Percentiles rank a stretch among this genome's conserved stretches.
These are phyloP conservation scores for Halophytophthora polymorphica DNA, from an alignment of 352 stramenopile genomes.

Conservation along the genomic window DNA sequence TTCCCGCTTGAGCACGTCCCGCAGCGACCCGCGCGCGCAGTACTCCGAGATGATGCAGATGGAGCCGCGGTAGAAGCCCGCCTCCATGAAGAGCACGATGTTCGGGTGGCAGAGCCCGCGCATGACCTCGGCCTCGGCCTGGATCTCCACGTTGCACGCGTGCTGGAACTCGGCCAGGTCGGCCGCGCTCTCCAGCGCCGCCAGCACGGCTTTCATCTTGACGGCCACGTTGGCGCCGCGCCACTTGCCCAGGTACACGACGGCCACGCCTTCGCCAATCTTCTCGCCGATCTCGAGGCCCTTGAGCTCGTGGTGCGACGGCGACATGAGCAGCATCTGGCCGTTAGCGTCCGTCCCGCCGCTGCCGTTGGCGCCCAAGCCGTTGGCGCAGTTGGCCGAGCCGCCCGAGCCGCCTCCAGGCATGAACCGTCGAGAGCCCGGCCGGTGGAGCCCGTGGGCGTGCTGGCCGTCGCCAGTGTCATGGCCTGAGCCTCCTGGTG, in stretches of 20 bases:
- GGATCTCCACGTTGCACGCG: constrained; percentile 83
- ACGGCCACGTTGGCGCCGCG: constrained; percentile 93
- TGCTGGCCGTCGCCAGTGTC: constrained; percentile 26
- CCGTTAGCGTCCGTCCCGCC: constrained; percentile 18
- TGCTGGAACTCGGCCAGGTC: constrained; percentile 74
- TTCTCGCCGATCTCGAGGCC: constrained; percentile 80
- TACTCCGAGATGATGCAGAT: constrained; percentile 97
- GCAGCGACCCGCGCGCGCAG: constrained; percentile 92
- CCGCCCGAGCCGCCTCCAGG: constrained; percentile 7
- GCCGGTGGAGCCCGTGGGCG: constrained; percentile 14
- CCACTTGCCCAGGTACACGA: constrained; percentile 96
- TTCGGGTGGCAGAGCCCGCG: constrained; percentile 79
- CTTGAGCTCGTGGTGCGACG: constrained; percentile 69
- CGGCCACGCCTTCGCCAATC: constrained; percentile 80
- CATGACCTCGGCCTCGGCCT: constrained; percentile 80
- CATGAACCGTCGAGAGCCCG: constrained; percentile 26
- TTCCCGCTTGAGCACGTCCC: constrained; percentile 88
- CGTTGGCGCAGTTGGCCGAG: constrained; percentile 5
- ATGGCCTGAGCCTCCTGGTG: constrained; percentile 17
- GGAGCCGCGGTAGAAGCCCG: constrained; percentile 77
- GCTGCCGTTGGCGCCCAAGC: constrained; percentile 25
- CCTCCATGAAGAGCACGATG: constrained; percentile 89
- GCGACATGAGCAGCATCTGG: constrained; percentile 49
- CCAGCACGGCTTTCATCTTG: constrained; percentile 89
- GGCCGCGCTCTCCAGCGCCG: constrained; percentile 52